A percentile compares a stretch with the other conserved stretches of the same genome.
phyloP scores from a whole-genome alignment of 2,329 filamentous ascomycete genomes.

The Trichophyton equinum region DNA sequence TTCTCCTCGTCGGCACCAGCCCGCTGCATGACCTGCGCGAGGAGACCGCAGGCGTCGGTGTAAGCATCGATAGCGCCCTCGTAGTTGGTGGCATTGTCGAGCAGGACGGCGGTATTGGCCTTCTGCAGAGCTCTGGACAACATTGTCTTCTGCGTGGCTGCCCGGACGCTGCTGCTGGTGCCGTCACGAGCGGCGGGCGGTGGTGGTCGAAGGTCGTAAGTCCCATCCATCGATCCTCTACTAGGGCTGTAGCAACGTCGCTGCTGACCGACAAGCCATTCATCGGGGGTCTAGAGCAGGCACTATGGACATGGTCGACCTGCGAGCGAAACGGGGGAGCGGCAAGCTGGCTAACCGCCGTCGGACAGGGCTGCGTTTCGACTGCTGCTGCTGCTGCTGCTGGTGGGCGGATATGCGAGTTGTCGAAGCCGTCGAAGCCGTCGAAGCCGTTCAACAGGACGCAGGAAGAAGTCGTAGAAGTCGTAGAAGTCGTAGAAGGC shows the following conservation, averaged over 20 bases:
- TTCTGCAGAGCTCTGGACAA: conserved; percentile 90
- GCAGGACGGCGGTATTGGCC: conserved; percentile 85
- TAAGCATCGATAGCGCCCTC: conserved; percentile 86
- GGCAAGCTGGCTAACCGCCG: background rate
- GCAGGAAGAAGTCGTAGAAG: too few relatives aligned
- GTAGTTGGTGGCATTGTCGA: conserved; percentile 93
- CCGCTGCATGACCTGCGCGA: conserved; percentile 76
- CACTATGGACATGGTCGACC: conserved; percentile 2
- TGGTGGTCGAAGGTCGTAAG: background rate
- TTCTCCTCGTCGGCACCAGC: conserved; percentile 78
- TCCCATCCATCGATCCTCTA: conserved; percentile 1
- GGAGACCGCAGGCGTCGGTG: conserved; percentile 72
- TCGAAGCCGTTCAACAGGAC: too few relatives aligned
- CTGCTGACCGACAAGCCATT: background rate
- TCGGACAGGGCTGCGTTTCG: background rate
- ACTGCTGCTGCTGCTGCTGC: background rate
- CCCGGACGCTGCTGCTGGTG: conserved; percentile 16
- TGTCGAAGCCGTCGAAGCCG: too few relatives aligned
- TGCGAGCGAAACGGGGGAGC: background rate
- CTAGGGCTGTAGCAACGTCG: background rate
- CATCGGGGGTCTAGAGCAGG: background rate
- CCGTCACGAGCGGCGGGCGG: conserved; percentile 4
- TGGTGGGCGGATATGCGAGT: background rate
- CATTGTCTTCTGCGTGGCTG: conserved; percentile 83
- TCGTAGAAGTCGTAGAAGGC: too few relatives aligned